These are phyloP conservation scores for Yamadazyma membranifaciens DNA, from an alignment of 1,139 yeast genomes.

Conservation along the genomic window DNA sequence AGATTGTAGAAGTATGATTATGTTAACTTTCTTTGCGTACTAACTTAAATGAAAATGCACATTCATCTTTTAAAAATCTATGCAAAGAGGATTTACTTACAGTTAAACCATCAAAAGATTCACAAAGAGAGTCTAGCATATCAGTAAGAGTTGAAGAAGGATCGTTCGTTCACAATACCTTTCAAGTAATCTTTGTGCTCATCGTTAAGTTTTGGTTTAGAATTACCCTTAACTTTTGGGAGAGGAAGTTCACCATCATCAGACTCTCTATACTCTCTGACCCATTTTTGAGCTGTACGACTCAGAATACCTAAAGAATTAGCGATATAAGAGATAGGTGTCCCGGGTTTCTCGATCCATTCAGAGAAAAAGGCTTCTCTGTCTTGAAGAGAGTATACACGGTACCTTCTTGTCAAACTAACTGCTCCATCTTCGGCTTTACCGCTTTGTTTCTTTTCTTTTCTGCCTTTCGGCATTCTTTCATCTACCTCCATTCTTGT, in stretches of 20 bases:
- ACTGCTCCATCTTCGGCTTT: conserved; percentile 5
- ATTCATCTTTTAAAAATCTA: conserved; percentile 9
- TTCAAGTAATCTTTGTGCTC: conserved; percentile 12
- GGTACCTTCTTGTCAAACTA: conserved; percentile 5
- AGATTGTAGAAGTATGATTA: too few relatives aligned
- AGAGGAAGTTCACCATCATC: conserved; percentile 10
- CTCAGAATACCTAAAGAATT: conserved; percentile 8
- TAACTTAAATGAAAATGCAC: conserved; percentile 7
- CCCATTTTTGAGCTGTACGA: conserved; percentile 13
- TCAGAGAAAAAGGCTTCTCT: conserved; percentile 10
- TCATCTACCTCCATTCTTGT: too few relatives aligned
- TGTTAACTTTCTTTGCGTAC: conserved; percentile 7
- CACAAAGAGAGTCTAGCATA: conserved; percentile 6
- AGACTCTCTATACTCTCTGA: conserved; percentile 12
- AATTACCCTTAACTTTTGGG: conserved; percentile 10
- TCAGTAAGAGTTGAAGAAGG: conserved; percentile 11
- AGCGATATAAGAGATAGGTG: conserved; percentile 11
- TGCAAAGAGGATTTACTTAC: conserved; percentile 9
- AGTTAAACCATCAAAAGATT: conserved; percentile 6
- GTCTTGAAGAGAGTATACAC: conserved; percentile 7
- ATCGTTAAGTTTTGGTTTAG: conserved; percentile 10
- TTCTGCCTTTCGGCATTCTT: too few relatives aligned
- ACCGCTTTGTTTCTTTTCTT: conserved; percentile 7
- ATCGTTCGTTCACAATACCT: conserved; percentile 8
- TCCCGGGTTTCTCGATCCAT: conserved; percentile 11